Conservation (phyloP, 2,329 filamentous ascomycete species). For the Cordyceps pruinosa region DNA sequence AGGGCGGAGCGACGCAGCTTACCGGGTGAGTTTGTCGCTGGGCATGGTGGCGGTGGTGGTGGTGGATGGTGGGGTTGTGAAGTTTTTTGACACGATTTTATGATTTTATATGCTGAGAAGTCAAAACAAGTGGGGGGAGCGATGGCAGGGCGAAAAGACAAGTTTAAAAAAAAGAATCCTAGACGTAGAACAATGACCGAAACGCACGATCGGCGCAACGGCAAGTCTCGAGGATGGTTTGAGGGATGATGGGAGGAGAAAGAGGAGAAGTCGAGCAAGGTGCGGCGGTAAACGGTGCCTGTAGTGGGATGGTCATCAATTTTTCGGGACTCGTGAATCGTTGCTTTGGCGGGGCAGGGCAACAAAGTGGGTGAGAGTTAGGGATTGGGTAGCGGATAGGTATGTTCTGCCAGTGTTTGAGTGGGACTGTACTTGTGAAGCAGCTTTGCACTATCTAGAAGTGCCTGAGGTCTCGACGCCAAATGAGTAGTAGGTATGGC, state of each 20-base stretch:
- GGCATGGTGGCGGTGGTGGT: slow-evolving; percentile 54
- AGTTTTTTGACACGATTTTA: slow-evolving; percentile 15
- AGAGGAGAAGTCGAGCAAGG: slow-evolving; percentile 14
- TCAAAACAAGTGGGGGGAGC: not conserved
- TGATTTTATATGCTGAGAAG: slow-evolving; percentile 4
- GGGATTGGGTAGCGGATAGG: not conserved
- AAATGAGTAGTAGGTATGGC: not conserved
- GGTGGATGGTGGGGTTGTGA: slow-evolving; percentile 15
- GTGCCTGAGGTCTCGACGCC: not conserved
- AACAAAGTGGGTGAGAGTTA: not conserved
- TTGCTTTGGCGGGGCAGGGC: slow-evolving; percentile 28
- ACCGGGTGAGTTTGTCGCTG: slow-evolving; percentile 95
- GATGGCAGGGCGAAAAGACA: not conserved
- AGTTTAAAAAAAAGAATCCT: not conserved
- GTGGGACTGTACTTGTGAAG: not conserved
- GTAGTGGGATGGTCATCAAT: slow-evolving; percentile 30
- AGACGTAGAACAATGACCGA: slow-evolving; percentile 13
- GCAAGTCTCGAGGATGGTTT: slow-evolving; percentile 15
- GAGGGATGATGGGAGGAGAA: not conserved
- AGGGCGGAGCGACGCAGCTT: slow-evolving; percentile 29
- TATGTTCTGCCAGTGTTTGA: not conserved
- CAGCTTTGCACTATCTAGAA: not conserved
- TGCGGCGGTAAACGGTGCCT: slow-evolving; percentile 17
- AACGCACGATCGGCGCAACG: slow-evolving; percentile 16
- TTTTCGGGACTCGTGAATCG: slow-evolving; percentile 34